Evolutionary conservation across 352 stramenopile species (phyloP).

Genomic region (Phytopythium kandeliae): DNA sequence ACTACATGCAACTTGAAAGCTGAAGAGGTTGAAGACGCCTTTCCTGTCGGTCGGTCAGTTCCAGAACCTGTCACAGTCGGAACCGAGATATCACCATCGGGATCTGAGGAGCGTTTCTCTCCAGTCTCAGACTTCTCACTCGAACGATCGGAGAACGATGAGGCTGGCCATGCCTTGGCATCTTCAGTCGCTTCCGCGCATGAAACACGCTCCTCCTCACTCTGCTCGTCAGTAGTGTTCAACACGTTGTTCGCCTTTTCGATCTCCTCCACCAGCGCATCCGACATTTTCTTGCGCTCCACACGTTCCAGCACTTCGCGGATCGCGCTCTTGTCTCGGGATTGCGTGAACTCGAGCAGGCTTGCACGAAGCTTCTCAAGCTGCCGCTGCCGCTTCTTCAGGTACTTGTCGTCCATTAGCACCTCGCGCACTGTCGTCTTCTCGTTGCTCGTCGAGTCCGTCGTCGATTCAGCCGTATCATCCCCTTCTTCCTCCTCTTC

Average conservation of each 20-base stretch:
- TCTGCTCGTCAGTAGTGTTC: constrained; percentile 21
- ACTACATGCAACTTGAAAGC: constrained; percentile 5
- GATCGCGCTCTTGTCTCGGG: constrained; percentile 43
- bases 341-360: constrained; percentile 33
- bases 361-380: constrained; percentile 55
- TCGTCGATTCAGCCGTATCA: constrained; percentile 14
- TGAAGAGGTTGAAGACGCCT: background rate
- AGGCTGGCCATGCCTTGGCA: too few species aligned
- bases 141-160: background rate
- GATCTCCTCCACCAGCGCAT: constrained; percentile 55
- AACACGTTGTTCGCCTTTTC: constrained; percentile 35
- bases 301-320: constrained; percentile 56
- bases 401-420: constrained; percentile 70
- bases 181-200: background rate
- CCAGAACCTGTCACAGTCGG: too few species aligned
- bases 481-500: constrained; percentile 21
- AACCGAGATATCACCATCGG: background rate
- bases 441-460: constrained; percentile 4
- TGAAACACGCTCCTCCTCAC: background rate
- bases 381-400: constrained; percentile 72
- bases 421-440: constrained; percentile 26
- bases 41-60: background rate
- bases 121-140: background rate
- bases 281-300: constrained; percentile 73
- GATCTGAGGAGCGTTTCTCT: background rate